Percentiles rank a stretch among this genome's conserved stretches.
These are phyloP conservation scores for Amaranthus tricolor DNA, from an alignment of 179 eudicot genomes.

Conservation along the genomic window DNA sequence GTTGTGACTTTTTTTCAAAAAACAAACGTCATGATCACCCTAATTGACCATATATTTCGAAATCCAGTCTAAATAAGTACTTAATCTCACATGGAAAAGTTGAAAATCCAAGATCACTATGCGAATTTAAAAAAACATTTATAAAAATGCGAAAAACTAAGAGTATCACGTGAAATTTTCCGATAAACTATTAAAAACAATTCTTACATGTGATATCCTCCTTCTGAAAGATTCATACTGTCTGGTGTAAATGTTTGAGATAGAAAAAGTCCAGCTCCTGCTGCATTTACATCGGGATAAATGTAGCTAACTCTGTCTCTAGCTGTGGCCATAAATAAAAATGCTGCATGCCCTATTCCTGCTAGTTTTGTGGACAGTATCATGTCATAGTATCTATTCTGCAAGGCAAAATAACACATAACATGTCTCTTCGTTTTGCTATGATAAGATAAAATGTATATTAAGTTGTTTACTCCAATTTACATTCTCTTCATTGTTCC, in stretches of 20 bases:
- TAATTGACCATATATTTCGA: too few relatives aligned
- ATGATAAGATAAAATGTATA: background rate
- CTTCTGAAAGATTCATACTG: conserved; percentile 68
- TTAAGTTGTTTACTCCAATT: background rate
- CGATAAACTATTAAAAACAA: background rate
- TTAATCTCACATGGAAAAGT: too few relatives aligned
- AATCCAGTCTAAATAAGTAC: too few relatives aligned
- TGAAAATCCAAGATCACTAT: too few relatives aligned
- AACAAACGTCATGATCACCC: too few relatives aligned
- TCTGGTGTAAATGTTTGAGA: conserved; percentile 68
- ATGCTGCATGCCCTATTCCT: conserved; percentile 87
- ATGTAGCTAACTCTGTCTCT: conserved; percentile 79
- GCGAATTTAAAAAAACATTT: too few relatives aligned
- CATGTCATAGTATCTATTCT: conserved; percentile 87
- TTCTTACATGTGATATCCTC: conserved; percentile 73
- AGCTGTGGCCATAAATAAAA: conserved; percentile 83
- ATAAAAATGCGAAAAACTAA: too few relatives aligned
- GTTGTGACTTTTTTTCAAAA: too few relatives aligned
- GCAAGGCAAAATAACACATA: conserved; percentile 21
- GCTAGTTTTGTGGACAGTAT: conserved; percentile 82
- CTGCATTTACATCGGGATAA: conserved; percentile 84
- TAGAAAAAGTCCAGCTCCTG: conserved; percentile 81
- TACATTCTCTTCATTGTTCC: background rate
- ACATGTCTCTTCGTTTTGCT: background rate
- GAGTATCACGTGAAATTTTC: too few relatives aligned